phyloP scores from a whole-genome alignment of 2,329 filamentous ascomycete genomes.

The Cladosporium sp. region DNA sequence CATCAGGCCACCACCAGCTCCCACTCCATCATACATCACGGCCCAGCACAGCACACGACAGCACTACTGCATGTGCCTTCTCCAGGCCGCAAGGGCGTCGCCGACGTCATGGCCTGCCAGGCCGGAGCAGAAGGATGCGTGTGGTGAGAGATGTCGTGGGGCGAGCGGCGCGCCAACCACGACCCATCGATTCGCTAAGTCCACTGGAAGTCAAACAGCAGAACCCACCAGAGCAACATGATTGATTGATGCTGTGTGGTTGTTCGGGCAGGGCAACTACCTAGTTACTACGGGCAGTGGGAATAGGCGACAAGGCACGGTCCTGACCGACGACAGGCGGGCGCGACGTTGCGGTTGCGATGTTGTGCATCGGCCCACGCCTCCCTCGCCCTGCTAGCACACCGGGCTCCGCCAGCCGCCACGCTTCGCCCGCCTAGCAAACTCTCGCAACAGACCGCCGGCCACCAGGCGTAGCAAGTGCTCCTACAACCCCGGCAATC shows the following conservation, averaged over 20 bases:
- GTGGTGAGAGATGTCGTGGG: not conserved
- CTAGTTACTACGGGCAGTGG: no score
- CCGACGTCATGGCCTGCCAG: not conserved
- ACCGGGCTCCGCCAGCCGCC: not conserved
- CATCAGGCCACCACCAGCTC: no score
- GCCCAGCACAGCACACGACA: no score
- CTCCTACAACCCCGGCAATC: not conserved
- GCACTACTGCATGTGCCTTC: not conserved
- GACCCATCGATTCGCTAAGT: no score
- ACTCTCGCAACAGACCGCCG: not conserved
- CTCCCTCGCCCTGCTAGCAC: not conserved
- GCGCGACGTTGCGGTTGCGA: not conserved
- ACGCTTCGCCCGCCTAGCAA: not conserved
- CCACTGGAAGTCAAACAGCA: no score
- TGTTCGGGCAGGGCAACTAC: no score
- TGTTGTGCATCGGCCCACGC: not conserved
- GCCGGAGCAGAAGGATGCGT: not conserved
- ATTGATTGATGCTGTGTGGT: no score
- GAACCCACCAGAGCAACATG: no score
- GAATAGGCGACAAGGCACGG: not conserved
- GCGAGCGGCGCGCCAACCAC: not conserved
- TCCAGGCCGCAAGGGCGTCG: not conserved
- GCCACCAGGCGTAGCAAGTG: not conserved
- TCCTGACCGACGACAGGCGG: not conserved
- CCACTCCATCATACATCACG: no score